A percentile compares a stretch with the other conserved stretches of the same genome.
phyloP scores from a whole-genome alignment of 2,329 filamentous ascomycete species.

The Calonectria pseudoturangicola region DNA sequence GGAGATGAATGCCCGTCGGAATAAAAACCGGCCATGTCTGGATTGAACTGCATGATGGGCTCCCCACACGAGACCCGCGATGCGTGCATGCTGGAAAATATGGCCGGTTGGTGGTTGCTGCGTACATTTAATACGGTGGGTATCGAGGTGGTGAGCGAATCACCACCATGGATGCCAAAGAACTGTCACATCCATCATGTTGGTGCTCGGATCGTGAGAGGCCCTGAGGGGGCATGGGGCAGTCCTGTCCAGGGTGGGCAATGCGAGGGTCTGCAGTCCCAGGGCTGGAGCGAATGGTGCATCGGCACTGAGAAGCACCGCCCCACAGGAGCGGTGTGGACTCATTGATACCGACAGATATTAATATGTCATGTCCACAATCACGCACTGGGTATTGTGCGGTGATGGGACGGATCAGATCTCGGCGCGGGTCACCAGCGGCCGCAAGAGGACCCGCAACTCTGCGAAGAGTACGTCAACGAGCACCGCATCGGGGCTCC shows the following conservation, averaged over 20 bases:
- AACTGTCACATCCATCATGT: slow-evolving; percentile 8
- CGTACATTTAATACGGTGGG: slow-evolving; percentile 18
- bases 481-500: slow-evolving; percentile 23
- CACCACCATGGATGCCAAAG: slow-evolving; percentile 23
- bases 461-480: slow-evolving; percentile 35
- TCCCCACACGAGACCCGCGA: slow-evolving; percentile 30
- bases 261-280: slow-evolving; percentile 37
- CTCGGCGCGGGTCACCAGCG: slow-evolving; percentile 49
- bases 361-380: slow-evolving; percentile 54
- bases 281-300: slow-evolving; percentile 41
- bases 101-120: slow-evolving; percentile 24
- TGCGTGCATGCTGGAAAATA: slow-evolving; percentile 26
- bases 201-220: slow-evolving; percentile 30
- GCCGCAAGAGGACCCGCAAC: slow-evolving; percentile 51
- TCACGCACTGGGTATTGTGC: slow-evolving; percentile 42
- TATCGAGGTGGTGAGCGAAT: slow-evolving; percentile 29
- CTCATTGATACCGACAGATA: slow-evolving; percentile 55
- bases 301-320: slow-evolving; percentile 39
- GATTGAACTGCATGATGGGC: slow-evolving; percentile 30
- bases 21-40: slow-evolving; percentile 35
- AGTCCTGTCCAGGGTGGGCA: slow-evolving; percentile 18
- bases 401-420: slow-evolving; percentile 54
- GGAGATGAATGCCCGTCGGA: slow-evolving; percentile 38
- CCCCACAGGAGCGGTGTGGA: slow-evolving; percentile 54
- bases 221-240: slow-evolving; percentile 30